Percentiles rank a stretch among this genome's conserved stretches.
Conservation (phyloP, 148 eudicot genomes). For the Beta vulgaris region DNA sequence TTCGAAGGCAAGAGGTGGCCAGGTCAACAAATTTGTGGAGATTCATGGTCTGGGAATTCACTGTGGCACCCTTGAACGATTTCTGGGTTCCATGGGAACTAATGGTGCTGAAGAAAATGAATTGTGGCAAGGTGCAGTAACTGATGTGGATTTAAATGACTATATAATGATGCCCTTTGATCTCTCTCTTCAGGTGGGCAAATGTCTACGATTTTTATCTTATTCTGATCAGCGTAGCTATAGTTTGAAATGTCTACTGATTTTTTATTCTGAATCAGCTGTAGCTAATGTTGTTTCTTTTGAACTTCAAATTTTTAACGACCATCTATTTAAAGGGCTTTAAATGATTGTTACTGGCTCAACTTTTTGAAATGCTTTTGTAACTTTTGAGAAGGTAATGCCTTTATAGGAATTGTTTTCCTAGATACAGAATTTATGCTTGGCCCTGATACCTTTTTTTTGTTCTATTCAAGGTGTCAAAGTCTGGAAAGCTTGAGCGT, state of each 20-base stretch:
- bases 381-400: neutral
- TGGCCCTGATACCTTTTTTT: slow-evolving; percentile 7
- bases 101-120: slow-evolving; percentile 29
- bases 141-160: slow-evolving; percentile 36
- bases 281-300: neutral
- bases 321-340: neutral
- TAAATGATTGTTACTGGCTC: neutral
- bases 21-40: slow-evolving; percentile 75
- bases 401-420: neutral
- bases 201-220: too few relatives aligned
- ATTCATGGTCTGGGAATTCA: slow-evolving; percentile 73
- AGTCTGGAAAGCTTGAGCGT: slow-evolving; percentile 67
- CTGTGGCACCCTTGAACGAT: slow-evolving; percentile 46
- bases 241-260: too few relatives aligned
- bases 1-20: slow-evolving; percentile 59
- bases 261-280: neutral
- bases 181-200: slow-evolving; percentile 66
- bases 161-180: slow-evolving; percentile 69
- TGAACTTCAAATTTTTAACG: neutral
- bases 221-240: neutral
- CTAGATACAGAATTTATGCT: neutral
- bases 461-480: slow-evolving; percentile 56
- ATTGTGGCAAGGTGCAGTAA: slow-evolving; percentile 27
- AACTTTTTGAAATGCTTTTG: neutral
- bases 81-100: slow-evolving; percentile 33